Percentiles rank a stretch among this genome's conserved stretches.
These are phyloP conservation scores for Suillus fuscotomentosus DNA, from an alignment of 768 basidiomycete genomes.

Conservation along the genomic window DNA sequence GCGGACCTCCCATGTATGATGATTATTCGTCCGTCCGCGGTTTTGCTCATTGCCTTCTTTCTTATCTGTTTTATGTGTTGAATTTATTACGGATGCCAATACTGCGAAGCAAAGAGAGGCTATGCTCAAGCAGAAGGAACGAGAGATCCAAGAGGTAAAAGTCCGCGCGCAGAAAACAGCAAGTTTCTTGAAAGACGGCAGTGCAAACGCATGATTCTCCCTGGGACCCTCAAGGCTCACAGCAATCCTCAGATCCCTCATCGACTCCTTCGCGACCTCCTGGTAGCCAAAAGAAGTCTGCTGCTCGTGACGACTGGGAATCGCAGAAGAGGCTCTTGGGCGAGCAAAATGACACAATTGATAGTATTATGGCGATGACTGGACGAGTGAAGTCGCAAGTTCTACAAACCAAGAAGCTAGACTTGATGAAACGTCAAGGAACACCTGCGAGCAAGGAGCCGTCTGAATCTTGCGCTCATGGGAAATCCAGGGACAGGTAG, in stretches of 20 bases:
- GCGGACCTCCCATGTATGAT: too few relatives aligned
- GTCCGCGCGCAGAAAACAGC: background rate
- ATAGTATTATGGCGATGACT: slow-evolving; percentile 58
- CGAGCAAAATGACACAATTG: slow-evolving; percentile 44
- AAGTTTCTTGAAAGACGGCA: background rate
- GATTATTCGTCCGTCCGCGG: too few relatives aligned
- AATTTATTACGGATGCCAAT: slow-evolving; percentile 27
- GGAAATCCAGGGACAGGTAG: slow-evolving; percentile 64
- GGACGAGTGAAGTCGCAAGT: slow-evolving; percentile 56
- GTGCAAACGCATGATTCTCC: background rate
- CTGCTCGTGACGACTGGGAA: slow-evolving; percentile 40
- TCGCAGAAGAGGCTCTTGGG: slow-evolving; percentile 52
- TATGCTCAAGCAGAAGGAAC: slow-evolving; percentile 37
- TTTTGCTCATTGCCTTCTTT: too few relatives aligned
- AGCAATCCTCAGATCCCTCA: background rate
- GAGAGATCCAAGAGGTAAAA: slow-evolving; percentile 36
- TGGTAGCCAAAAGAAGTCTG: background rate
- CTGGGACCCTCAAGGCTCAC: background rate
- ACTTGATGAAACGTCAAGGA: slow-evolving; percentile 43
- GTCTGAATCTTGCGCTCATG: slow-evolving; percentile 58
- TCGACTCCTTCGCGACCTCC: background rate
- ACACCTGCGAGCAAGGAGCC: slow-evolving; percentile 42
- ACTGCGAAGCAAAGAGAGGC: slow-evolving; percentile 32
- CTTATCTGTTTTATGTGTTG: too few relatives aligned
- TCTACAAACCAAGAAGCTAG: slow-evolving; percentile 51